Percentiles rank a stretch among this genome's conserved stretches.
These are phyloP conservation scores for Coleophoma eucalyptorum DNA, from an alignment of 2,329 filamentous ascomycete species.

Conservation along the genomic window DNA sequence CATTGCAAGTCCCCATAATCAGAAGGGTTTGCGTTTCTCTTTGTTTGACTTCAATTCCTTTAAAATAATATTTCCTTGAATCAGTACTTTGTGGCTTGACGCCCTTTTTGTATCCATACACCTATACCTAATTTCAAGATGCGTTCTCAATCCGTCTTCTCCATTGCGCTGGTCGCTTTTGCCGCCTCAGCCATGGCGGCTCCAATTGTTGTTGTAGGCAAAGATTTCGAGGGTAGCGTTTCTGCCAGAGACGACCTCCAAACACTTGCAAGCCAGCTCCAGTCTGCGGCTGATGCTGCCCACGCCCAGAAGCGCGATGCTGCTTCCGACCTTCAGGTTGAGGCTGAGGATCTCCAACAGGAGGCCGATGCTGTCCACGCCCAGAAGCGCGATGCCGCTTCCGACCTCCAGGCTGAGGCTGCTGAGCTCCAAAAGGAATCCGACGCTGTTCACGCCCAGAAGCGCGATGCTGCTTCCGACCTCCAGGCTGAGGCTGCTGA, in stretches of 20 bases:
- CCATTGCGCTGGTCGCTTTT: slow-evolving; percentile 1
- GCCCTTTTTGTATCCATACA: too few species aligned
- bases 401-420: neutral
- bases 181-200: neutral
- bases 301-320: neutral
- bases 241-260: neutral
- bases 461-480: neutral
- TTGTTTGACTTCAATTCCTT: too few species aligned
- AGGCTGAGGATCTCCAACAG: neutral
- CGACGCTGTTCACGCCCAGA: neutral
- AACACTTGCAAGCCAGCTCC: neutral
- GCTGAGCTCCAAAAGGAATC: neutral
- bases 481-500: neutral
- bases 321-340: neutral
- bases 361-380: neutral
- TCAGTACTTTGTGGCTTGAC: too few species aligned
- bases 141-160: slow-evolving; percentile 1
- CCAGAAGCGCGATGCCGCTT: neutral
- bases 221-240: neutral
- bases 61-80: too few species aligned
- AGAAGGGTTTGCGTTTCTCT: too few species aligned
- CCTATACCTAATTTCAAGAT: neutral
- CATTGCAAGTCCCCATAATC: too few species aligned
- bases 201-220: neutral
- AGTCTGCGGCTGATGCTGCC: neutral